Base-by-base conservation (phyloP, 2,329 filamentous ascomycete genomes). In the Eutypa lata region DNA sequence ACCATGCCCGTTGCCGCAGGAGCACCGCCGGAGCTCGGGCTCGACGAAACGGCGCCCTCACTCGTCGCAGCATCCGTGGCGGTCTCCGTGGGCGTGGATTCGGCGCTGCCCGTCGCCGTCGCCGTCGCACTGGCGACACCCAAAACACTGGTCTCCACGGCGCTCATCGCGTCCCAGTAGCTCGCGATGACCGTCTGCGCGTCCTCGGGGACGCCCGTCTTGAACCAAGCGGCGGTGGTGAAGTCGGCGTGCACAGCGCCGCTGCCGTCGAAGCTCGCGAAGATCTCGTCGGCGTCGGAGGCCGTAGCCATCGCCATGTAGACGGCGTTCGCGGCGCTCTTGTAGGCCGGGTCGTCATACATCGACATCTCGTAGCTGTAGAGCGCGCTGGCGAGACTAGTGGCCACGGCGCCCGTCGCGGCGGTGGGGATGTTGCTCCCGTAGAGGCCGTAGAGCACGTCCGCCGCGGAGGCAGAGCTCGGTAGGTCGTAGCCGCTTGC, bases 221-320 rank as follows among this genome's bases (percentile, higher is more conserved):
- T 48, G 51, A 51, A 56, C 53, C 53, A 56, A 28, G 26, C 37
- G 21, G 48, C 51, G 19, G 53, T 53, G 22, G 53, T 56, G 51
- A 48, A 56, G 35, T 21, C 18, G 33, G 43, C 43, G 19, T 49
- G 19, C 10, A 18, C 3, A 8, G 28, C 28, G 18, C 28, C 43
- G 47, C 11, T n/a, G 26, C 26, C 26, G 26, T 31, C 47, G 14
- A 50, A 28, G 7, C 19, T 18, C 19, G 51, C 44, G 37, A 37
- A 43, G 37, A 49, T 43, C 6, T 5, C 26, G 26, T 31, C 26
- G 3, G 13, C 2, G 16, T 49, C 37, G 18, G 47, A 43, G 33
- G 33, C 21, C 37, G 47, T 37, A 1, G 50, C 47, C 26, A 43
- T 48, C 26, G 35, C 44, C 18, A 43, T 43, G 24, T 47, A 47